Base-by-base conservation (phyloP, 352 stramenopile genomes). In the Globisporangium paroecandrum region DNA sequence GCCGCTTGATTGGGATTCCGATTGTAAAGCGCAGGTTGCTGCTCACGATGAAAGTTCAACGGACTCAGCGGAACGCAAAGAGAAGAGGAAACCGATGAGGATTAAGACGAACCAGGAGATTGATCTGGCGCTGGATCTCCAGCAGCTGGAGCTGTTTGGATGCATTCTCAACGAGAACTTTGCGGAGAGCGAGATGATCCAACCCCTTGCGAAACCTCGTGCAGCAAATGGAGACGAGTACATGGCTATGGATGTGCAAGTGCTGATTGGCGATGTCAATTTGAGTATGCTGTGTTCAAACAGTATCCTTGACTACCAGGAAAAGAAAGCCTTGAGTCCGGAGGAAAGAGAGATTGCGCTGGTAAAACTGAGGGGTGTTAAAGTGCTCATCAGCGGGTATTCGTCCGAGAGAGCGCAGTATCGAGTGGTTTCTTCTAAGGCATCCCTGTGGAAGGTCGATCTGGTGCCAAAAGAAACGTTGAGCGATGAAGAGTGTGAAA, bases 81-180 rank as follows among this genome's bases (percentile, higher is more conserved):
- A 36, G 13, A 64, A 65, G 25, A 55, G 36, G 15, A 51, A 64
- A 22, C 3, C 5, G 1, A 38, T 54, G 34, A 6, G 5, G n/a
- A 56, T 75, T 24, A n/a, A 58, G 67, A 70, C 38, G 10, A 54
- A 43, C 8, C 68, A 73, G n/a, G 70, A 53, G n/a, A 71, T 81
- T 3, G 59, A 62, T n/a, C 20, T 90, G 18, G 65, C 75, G 1
- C 57, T 90, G 1, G 85, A 92, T 66, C 76, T 81, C 8, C 80
- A 86, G 32, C 84, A 92, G 41, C 62, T 92, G 3, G 79, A 91
- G 62, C 70, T 93, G 15, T 58, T 91, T 9, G 71, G 72, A n/a
- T 86, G 85, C 25, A 73, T 93, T 46, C 46, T 83, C 1, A 74
- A 87, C 32, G 84, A 91, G 53, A 91, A 93, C 61, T 81, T 91